Evolutionary conservation across 805 yeast species (phyloP).

Genomic region (Ogataea neopini): DNA sequence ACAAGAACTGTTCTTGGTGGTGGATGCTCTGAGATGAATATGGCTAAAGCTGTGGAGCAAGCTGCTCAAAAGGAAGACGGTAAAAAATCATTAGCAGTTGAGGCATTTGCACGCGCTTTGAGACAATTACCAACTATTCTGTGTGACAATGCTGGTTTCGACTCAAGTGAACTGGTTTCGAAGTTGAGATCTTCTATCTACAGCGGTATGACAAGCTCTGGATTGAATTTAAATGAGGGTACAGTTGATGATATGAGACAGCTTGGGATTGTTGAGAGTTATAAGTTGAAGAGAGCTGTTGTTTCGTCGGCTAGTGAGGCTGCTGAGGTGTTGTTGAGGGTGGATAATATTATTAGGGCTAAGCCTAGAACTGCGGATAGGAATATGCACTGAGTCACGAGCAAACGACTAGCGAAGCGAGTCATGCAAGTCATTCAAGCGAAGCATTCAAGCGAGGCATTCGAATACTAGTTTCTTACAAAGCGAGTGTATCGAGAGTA

Average conservation of each 20-base stretch:
- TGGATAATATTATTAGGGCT: conserved; percentile 94
- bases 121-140: conserved; percentile 93
- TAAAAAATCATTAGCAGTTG: conserved; percentile 91
- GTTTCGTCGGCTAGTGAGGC: conserved; percentile 98
- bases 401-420: not conserved
- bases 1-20: conserved; percentile 93
- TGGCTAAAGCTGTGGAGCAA: conserved; percentile 95
- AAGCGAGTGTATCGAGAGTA: too few relatives aligned
- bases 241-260: conserved; percentile 92
- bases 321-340: conserved; percentile 92
- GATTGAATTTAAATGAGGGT: conserved; percentile 85
- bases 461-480: too few relatives aligned
- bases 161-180: conserved; percentile 88
- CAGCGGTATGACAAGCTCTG: conserved; percentile 89
- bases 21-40: conserved; percentile 87
- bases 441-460: too few relatives aligned
- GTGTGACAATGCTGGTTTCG: conserved; percentile 97
- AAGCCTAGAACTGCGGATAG: conserved; percentile 97
- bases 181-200: conserved; percentile 88
- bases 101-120: conserved; percentile 89
- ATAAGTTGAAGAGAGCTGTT: conserved; percentile 88
- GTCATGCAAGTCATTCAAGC: not conserved
- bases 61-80: conserved; percentile 91
- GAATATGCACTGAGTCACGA: conserved; percentile 28
- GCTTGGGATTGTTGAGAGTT: conserved; percentile 89